phyloP scores from a whole-genome alignment of 352 stramenopile genomes.

The Globisporangium sylvaticum region DNA sequence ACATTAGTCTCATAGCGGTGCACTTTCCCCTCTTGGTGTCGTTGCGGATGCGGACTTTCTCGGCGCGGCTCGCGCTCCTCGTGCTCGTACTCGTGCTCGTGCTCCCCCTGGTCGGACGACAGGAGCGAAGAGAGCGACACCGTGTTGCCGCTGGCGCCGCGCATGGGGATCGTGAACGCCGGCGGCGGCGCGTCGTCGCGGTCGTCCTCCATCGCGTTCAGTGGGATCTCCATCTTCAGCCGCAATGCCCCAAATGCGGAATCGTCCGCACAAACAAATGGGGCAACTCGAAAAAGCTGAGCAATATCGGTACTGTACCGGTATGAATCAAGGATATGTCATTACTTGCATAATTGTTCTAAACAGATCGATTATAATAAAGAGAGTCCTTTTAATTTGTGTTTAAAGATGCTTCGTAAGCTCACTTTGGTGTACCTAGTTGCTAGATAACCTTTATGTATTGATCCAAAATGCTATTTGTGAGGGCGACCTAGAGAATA shows the following conservation, averaged over 20 bases:
- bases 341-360: background rate
- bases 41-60: background rate
- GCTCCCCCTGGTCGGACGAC: conserved; percentile 24
- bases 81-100: conserved; percentile 1
- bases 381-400: no score
- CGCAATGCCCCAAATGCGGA: conserved; percentile 1
- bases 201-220: conserved; percentile 40
- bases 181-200: conserved; percentile 15
- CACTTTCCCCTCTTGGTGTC: background rate
- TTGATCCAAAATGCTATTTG: background rate
- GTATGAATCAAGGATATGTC: background rate
- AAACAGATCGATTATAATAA: background rate
- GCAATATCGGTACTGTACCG: background rate
- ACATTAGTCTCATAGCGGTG: conserved; percentile 4
- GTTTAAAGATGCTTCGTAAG: no score
- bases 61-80: background rate
- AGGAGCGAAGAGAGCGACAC: conserved; percentile 41
- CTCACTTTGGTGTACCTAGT: background rate
- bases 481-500: no score
- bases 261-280: background rate
- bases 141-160: conserved; percentile 22
- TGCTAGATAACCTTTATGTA: background rate
- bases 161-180: conserved; percentile 28
- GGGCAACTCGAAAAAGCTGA: no score
- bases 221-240: conserved; percentile 42